Base-by-base conservation (phyloP, 202 grass and related monocot species). In the Schoenoplectus tabernaemontani region DNA sequence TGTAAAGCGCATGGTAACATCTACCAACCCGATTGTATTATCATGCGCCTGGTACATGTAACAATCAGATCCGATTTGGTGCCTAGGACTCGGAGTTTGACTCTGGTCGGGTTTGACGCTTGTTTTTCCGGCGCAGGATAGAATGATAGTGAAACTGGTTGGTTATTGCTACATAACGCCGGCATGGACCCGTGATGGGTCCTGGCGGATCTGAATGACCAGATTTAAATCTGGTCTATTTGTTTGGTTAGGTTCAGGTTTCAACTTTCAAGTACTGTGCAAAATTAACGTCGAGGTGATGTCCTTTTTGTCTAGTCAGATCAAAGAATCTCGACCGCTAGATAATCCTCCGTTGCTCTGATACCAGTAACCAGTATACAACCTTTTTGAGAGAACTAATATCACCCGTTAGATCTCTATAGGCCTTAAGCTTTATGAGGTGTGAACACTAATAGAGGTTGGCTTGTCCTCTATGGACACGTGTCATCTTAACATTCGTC, bases 71-170 rank as follows among this genome's bases (percentile, higher is more conserved):
- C 54, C 20, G 56, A 78, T 46, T 59, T 9, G 22, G 16, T 59
- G 34, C 7, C 53, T 78, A 9, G 36, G 48, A 78, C 75, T 50
- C 54, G 74, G 33, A 32, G 51, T 78, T 78, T 59, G 77, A 64
- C 56, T 22, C 58, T n/a, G 15, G 57, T 79, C 28, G 50, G 42
- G 17, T 20, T 65, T 65, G 63, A 65, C 33, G 33, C 15, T 64
- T 38, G 62, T 67, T 67, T 42, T 32, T 11, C 11, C 7, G 10
- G 70, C 20, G 22, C 44, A n/a, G n/a, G n/a, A n/a, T n/a, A n/a
- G n/a, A n/a, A 53, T 11, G 12, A 12, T 54, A 75, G 70, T 48
- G 26, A 48, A 54, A 54, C 54, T 26, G 7, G 7, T 28, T 23
- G 17, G 19, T 74, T 24, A 74, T 32, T 15, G 43, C 69, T 74